Evolutionary conservation across 768 basidiomycete genomes (phyloP), one percentile per base, ranked within the genome.

Genomic region (Pleurotus tuoliensis): DNA sequence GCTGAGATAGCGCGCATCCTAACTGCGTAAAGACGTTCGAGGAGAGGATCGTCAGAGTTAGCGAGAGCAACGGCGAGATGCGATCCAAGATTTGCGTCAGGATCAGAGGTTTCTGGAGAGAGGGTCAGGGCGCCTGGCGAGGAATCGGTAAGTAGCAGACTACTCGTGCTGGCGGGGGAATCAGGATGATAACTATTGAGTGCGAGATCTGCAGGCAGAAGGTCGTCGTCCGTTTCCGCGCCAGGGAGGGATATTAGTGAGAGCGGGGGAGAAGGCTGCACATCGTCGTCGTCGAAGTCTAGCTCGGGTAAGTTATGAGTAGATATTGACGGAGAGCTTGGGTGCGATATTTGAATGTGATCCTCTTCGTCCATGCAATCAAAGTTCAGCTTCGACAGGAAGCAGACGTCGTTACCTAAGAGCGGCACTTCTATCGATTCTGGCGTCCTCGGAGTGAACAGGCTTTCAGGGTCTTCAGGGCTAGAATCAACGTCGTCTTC

Each of bases 211-310:
- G 58, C 62, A 2, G 76, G 78, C 55, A 79, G 64, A 12, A 80
- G 69, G 27, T 69, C 66, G 22, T 78, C 69, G 56, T 77, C 77
- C 5, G 67, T 69, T n/a, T 76, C 76, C 20, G 68, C 77, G 4
- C 76, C 76, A 1, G 76, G 77, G 9, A 77, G 69, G 1, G 74
- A 73, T 22, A 76, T 52, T 12, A 77, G 58, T 3, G 61, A 60
- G 51, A 62, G 62, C 7, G 64, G 47, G n/a, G 69, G 58, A 59
- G 51, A 58, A 41, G 45, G 51, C 13, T 47, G 51, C 37, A 55
- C 22, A 41, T 63, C 61, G 16, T 68, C 64, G n/a, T 64, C 65
- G 47, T 67, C 55, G 13, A 61, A 56, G 27, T 71, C 67, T 2
- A 65, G 59, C n/a, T 72, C 66, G 4, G 75, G 63, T 9, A 66